A percentile compares a stretch with the other conserved stretches of the same genome.
Evolutionary conservation across 148 eudicot species (phyloP).

Genomic region (Vaccinium corymbosum): DNA sequence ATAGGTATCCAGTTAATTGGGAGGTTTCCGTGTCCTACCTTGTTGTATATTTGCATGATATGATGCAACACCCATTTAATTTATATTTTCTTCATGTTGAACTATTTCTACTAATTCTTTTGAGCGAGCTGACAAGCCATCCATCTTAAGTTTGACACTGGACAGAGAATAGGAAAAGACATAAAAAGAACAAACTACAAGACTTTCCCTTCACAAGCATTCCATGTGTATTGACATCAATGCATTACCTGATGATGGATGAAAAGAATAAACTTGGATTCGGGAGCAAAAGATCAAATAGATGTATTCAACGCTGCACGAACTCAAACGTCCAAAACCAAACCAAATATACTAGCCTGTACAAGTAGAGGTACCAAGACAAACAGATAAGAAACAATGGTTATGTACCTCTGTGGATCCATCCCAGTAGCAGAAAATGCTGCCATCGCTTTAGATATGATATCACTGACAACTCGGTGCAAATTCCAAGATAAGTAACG

Average conservation of each 20-base stretch:
- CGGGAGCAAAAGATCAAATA: neutral
- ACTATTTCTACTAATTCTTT: neutral
- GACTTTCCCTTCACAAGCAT: neutral
- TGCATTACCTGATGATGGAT: neutral
- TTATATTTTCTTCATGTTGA: too few relatives aligned
- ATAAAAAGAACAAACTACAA: neutral
- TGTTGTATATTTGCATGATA: too few relatives aligned
- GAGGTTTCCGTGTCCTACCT: neutral
- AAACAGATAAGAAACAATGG: neutral
- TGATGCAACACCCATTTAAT: neutral
- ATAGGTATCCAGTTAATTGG: neutral
- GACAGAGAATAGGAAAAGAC: neutral
- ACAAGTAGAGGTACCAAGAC: neutral
- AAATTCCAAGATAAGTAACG: conserved; percentile 86
- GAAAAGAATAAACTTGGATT: neutral
- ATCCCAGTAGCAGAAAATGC: conserved; percentile 70
- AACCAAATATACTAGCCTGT: too few relatives aligned
- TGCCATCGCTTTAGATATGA: conserved; percentile 74
- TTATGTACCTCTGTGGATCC: conserved; percentile 76
- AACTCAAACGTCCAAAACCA: neutral
- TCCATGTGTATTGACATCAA: neutral
- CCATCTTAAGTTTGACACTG: neutral
- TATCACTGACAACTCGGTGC: conserved; percentile 71
- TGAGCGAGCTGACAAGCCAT: neutral
- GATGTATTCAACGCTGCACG: neutral